Evolutionary conservation across 192 early-diverging fungal genomes (phyloP), one percentile per base, ranked within the genome.

Genomic region (Gonapodya prolifera): DNA sequence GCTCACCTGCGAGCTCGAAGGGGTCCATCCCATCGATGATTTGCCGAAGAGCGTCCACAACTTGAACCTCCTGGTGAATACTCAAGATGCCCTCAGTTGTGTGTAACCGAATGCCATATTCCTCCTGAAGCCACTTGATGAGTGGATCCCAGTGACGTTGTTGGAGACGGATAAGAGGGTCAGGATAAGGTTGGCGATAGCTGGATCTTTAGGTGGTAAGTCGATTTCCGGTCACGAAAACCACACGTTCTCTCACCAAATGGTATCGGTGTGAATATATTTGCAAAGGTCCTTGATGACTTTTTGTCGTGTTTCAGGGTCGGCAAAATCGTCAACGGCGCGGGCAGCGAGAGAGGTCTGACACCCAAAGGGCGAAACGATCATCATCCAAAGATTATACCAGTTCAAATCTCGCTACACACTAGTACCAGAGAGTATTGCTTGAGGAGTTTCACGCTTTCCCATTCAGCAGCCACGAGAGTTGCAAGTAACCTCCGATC

Each of bases 391-490:
- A 8, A 30, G 13, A 8, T 45, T 33, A 34, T 2, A 36, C 32
- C 34, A n/a, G 29, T 8, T 31, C 81, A 32, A 1, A 1, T 13
- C 77, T n/a, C n/a, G n/a, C 17, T n/a, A 31, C 77, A 78, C 84
- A 91, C 91, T 88, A 99, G 86, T 1, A 95, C 94, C 18, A 99
- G 85, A 8, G 95, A 91, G 80, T 95, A 94, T 0, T 90, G 83
- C 81, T 94, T 94, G 16, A 97, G 80, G 34, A 92, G 78, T 34
- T 87, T 89, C 82, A 95, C 94, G 76, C 90, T 85, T 81, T 99
- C 94, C 97, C 97, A 99, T 82, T 99, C 97, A 8, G 87, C 94
- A 2, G 94, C 94, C 34, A 94, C 86, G 77, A 97, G 84, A 35
- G 88, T 78, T n/a, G 94, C 97, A 34, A 99, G 78, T n/a, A 84